phyloP scores from a whole-genome alignment of 371 early-diverging fungal species.

The Dichotomocladium elegans region DNA sequence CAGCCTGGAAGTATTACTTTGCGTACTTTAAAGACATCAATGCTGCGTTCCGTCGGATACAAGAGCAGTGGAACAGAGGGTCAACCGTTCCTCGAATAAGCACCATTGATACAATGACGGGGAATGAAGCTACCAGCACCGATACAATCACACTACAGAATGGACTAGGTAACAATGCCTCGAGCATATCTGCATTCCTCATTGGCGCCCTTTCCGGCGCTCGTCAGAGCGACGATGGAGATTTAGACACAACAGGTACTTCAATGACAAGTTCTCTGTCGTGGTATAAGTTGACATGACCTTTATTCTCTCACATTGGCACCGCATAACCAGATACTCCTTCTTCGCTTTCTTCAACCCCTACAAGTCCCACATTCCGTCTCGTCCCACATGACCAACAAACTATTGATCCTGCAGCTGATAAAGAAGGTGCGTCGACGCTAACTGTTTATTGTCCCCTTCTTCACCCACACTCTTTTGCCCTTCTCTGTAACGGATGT shows the following conservation, averaged over 20 bases:
- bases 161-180: slow-evolving; percentile 8
- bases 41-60: slow-evolving; percentile 19
- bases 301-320: no score
- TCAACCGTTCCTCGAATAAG: neutral
- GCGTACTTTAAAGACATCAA: slow-evolving; percentile 55
- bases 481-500: neutral
- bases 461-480: neutral
- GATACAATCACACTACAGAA: slow-evolving; percentile 3
- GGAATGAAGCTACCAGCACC: neutral
- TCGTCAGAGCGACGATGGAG: neutral
- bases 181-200: slow-evolving; percentile 11
- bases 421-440: neutral
- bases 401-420: neutral
- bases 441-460: neutral
- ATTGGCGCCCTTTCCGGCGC: slow-evolving; percentile 6
- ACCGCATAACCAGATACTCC: neutral
- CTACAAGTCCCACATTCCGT: neutral
- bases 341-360: neutral
- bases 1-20: slow-evolving; percentile 54
- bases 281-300: no score
- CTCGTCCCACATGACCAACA: neutral
- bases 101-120: neutral
- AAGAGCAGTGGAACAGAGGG: slow-evolving; percentile 16
- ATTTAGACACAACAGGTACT: no score
- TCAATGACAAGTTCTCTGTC: no score